Evolutionary conservation across 768 basidiomycete species (phyloP).

Genomic region (Leucosporidium yakuticum): DNA sequence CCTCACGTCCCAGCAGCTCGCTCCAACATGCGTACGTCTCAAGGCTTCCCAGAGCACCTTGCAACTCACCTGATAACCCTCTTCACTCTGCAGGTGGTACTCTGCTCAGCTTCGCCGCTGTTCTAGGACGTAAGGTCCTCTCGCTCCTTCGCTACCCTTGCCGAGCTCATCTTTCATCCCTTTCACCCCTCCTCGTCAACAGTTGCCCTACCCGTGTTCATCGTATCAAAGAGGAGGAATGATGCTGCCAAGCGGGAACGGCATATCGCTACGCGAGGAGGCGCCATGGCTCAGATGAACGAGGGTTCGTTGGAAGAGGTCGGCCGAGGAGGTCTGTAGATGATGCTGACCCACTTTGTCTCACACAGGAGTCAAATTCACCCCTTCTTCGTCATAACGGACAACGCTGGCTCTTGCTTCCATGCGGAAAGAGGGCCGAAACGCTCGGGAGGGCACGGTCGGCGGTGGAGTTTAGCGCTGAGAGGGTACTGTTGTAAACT

Average conservation of each 20-base stretch:
- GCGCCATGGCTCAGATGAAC: not conserved
- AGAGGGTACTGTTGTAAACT: no score
- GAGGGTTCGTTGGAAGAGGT: not conserved
- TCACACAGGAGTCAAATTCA: no score
- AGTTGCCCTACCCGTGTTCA: not conserved
- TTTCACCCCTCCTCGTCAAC: not conserved
- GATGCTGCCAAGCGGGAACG: not conserved
- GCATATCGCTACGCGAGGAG: not conserved
- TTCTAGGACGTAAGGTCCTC: not conserved
- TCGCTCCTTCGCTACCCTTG: not conserved
- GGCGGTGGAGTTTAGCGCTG: no score
- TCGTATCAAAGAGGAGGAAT: not conserved
- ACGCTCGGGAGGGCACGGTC: no score
- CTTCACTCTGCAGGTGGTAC: not conserved
- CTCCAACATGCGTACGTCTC: not conserved
- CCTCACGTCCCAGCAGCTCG: not conserved
- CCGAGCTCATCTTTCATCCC: not conserved
- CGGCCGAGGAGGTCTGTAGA: no score
- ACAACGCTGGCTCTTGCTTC: no score
- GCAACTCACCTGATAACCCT: no score
- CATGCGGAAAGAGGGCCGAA: no score
- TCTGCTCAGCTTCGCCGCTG: not conserved
- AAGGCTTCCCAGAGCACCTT: not conserved
- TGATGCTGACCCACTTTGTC: no score
- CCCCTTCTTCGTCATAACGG: no score